A percentile compares a stretch with the other conserved stretches of the same genome.
Conservation (phyloP, 1,284 basidiomycete species). For the Farysia itapuensis region DNA sequence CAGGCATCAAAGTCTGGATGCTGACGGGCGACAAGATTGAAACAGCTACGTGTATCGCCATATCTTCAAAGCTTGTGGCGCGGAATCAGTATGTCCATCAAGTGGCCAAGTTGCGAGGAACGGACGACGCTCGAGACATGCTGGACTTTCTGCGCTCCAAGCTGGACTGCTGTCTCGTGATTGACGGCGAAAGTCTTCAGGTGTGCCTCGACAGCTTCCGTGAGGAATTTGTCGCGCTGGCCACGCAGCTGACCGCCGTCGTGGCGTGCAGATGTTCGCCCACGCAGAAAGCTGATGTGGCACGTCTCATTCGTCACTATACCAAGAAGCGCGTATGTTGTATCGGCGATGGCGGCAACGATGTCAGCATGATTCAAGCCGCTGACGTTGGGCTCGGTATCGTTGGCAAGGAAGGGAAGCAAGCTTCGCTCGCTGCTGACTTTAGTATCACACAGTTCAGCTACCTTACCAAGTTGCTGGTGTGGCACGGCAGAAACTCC, state of each 20-base stretch:
- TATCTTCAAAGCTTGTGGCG: slow-evolving; percentile 92
- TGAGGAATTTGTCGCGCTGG: slow-evolving; percentile 90
- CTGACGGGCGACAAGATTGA: slow-evolving; percentile 99
- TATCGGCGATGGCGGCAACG: slow-evolving; percentile 92
- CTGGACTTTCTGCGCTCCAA: slow-evolving; percentile 95
- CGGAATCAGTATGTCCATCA: slow-evolving; percentile 97
- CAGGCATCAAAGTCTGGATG: slow-evolving; percentile 99
- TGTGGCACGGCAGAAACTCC: slow-evolving; percentile 96
- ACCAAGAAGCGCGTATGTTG: slow-evolving; percentile 96
- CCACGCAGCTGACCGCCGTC: slow-evolving; percentile 92
- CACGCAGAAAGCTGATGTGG: slow-evolving; percentile 97
- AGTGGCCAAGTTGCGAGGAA: slow-evolving; percentile 82
- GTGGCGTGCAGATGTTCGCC: slow-evolving; percentile 98
- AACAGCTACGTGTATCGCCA: slow-evolving; percentile 96
- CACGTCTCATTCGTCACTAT: slow-evolving; percentile 80
- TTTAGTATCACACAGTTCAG: slow-evolving; percentile 97
- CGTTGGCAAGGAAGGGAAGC: slow-evolving; percentile 97
- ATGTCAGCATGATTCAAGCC: slow-evolving; percentile 94
- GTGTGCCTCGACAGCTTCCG: slow-evolving; percentile 85
- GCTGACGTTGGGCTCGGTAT: slow-evolving; percentile 94
- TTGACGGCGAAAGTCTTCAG: slow-evolving; percentile 97
- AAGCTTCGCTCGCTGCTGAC: slow-evolving; percentile 95
- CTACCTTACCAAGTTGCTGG: slow-evolving; percentile 86
- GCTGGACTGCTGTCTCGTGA: slow-evolving; percentile 93
- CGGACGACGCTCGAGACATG: slow-evolving; percentile 80